phyloP scores from a whole-genome alignment of 768 basidiomycete species.

The Amanita inopinata region DNA sequence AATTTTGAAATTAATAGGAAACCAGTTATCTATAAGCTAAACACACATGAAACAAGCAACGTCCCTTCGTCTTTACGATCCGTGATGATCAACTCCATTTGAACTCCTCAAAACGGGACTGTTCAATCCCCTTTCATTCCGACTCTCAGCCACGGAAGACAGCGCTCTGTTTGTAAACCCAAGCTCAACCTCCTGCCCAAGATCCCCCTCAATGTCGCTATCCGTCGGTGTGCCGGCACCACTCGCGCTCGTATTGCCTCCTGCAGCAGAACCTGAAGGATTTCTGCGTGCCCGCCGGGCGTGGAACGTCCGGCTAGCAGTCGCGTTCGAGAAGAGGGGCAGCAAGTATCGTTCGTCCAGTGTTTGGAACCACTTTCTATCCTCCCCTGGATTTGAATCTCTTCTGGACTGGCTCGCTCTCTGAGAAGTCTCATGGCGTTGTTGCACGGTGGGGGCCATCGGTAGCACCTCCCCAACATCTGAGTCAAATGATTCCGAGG shows the following conservation, averaged over 20 bases:
- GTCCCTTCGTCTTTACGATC: background rate
- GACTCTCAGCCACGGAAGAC: slow-evolving; percentile 22
- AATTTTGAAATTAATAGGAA: background rate
- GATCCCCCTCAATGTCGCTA: slow-evolving; percentile 31
- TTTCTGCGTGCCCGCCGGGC: slow-evolving; percentile 58
- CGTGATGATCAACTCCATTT: slow-evolving; percentile 15
- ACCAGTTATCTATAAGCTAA: background rate
- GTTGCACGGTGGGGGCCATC: slow-evolving; percentile 45
- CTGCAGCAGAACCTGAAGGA: slow-evolving; percentile 21
- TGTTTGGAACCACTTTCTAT: slow-evolving; percentile 93
- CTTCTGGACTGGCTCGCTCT: slow-evolving; percentile 13
- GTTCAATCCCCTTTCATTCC: slow-evolving; percentile 52
- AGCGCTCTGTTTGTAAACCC: slow-evolving; percentile 14
- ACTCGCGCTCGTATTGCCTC: slow-evolving; percentile 20
- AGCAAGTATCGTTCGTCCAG: slow-evolving; percentile 91
- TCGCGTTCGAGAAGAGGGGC: slow-evolving; percentile 88
- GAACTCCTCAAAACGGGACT: slow-evolving; percentile 49
- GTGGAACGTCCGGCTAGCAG: slow-evolving; percentile 80
- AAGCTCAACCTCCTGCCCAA: slow-evolving; percentile 34
- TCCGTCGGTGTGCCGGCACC: slow-evolving; percentile 26
- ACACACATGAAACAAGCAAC: background rate
- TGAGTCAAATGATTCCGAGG: slow-evolving; percentile 66
- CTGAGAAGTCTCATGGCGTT: slow-evolving; percentile 14
- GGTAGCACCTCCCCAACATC: slow-evolving; percentile 72
- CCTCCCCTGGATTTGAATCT: slow-evolving; percentile 36